A percentile compares a stretch with the other conserved stretches of the same genome.
Conservation (phyloP, 306 rosid species). For the Hippophae gyantsensis region DNA sequence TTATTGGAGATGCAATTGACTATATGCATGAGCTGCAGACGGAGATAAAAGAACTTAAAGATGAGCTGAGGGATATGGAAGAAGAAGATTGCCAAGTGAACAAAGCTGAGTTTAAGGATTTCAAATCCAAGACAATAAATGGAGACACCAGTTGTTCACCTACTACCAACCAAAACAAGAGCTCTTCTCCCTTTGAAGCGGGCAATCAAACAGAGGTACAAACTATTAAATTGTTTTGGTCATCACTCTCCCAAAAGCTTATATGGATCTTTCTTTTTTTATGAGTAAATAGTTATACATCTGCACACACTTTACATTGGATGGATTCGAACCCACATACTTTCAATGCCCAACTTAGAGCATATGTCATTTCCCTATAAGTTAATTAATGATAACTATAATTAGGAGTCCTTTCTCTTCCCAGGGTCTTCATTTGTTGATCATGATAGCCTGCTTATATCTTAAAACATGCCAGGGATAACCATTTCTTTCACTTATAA, state of each 20-base stretch:
- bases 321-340: too few species aligned
- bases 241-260: background rate
- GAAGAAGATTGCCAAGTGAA: slow-evolving; percentile 25
- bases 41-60: slow-evolving; percentile 33
- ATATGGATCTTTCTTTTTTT: background rate
- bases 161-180: slow-evolving; percentile 19
- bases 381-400: too few species aligned
- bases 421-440: too few species aligned
- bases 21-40: slow-evolving; percentile 54
- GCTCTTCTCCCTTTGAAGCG: slow-evolving; percentile 18
- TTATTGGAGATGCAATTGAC: slow-evolving; percentile 54
- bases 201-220: slow-evolving; percentile 32
- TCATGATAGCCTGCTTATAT: too few species aligned
- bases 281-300: too few species aligned
- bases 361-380: too few species aligned
- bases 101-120: slow-evolving; percentile 14
- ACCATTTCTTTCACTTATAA: background rate
- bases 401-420: too few species aligned
- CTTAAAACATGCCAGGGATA: too few species aligned
- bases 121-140: slow-evolving; percentile 12
- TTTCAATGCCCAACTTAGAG: too few species aligned
- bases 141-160: slow-evolving; percentile 17
- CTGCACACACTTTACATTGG: too few species aligned
- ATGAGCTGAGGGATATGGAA: slow-evolving; percentile 44
- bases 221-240: background rate